Evolutionary conservation across 805 yeast genomes (phyloP).

Genomic region (Candida ulmi): DNA sequence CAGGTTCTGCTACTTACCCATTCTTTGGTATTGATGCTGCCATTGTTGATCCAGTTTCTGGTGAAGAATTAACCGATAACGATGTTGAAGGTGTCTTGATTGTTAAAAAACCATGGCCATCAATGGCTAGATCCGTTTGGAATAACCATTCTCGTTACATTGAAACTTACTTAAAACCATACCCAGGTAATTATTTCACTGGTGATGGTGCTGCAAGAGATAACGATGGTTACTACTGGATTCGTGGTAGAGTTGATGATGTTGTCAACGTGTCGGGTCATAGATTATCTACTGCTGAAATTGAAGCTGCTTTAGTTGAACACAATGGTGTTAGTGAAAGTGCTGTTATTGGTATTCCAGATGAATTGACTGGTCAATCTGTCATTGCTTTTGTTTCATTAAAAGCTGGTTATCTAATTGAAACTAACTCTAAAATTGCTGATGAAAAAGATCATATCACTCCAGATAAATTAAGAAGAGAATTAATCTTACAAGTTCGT

Average conservation of each 20-base stretch:
- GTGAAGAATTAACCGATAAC: constrained; percentile 75
- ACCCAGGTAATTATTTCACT: constrained; percentile 90
- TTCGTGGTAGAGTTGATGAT: constrained; percentile 97
- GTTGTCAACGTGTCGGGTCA: constrained; percentile 98
- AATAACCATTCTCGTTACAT: constrained; percentile 79
- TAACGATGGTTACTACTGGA: constrained; percentile 95
- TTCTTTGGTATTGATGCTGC: constrained; percentile 91
- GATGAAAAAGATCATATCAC: constrained; percentile 27
- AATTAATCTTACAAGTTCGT: constrained; percentile 82
- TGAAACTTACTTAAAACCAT: constrained; percentile 90
- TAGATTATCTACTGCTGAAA: constrained; percentile 96
- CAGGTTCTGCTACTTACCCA: constrained; percentile 95
- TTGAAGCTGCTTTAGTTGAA: constrained; percentile 84
- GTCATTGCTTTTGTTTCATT: constrained; percentile 91
- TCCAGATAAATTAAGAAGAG: constrained; percentile 47
- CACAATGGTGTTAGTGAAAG: constrained; percentile 81
- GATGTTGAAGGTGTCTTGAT: constrained; percentile 97
- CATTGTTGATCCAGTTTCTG: constrained; percentile 90
- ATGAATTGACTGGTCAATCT: constrained; percentile 97
- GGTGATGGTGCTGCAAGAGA: constrained; percentile 99
- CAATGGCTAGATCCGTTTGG: constrained; percentile 96
- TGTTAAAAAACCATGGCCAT: constrained; percentile 89
- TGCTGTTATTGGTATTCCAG: constrained; percentile 95
- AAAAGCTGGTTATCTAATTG: constrained; percentile 41
- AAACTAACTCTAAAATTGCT: constrained; percentile 23